Percentiles rank a stretch among this genome's conserved stretches.
phyloP scores from a whole-genome alignment of 345 rosid species.

The Rhodamnia rubescens region DNA sequence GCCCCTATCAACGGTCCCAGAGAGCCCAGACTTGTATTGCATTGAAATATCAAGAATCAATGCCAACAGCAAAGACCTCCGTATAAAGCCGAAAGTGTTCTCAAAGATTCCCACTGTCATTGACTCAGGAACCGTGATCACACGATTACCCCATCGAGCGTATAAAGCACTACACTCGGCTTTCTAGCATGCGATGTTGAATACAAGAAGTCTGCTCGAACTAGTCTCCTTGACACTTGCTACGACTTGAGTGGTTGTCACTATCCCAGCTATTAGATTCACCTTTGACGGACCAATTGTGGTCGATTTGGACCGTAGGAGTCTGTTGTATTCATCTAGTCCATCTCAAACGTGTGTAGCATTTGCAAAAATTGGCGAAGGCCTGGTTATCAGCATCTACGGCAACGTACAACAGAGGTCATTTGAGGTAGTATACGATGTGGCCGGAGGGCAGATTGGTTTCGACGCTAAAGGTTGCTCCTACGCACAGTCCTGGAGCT shows the following conservation, averaged over 20 bases:
- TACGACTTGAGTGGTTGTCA: too few relatives aligned
- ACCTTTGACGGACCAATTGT: not conserved
- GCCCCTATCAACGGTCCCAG: not conserved
- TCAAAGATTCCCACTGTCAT: not conserved
- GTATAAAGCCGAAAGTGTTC: not conserved
- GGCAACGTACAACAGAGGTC: not conserved
- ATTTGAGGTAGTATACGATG: not conserved
- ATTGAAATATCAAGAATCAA: not conserved
- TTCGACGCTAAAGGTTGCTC: not conserved
- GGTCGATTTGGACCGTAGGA: not conserved
- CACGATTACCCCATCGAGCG: not conserved
- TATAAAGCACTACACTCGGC: too few relatives aligned
- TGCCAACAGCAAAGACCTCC: not conserved
- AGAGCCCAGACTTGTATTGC: not conserved
- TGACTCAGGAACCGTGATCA: not conserved
- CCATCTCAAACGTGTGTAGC: too few relatives aligned
- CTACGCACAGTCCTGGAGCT: not conserved
- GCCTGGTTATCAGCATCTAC: not conserved
- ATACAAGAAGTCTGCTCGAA: too few relatives aligned
- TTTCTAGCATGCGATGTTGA: too few relatives aligned
- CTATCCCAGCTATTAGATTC: not conserved
- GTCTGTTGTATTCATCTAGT: too few relatives aligned
- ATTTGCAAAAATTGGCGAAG: too few relatives aligned
- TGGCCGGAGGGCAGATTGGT: not conserved
- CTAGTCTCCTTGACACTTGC: too few relatives aligned